These are phyloP conservation scores for Eucalyptus regnans DNA, from an alignment of 345 rosid genomes.

Conservation along the genomic window DNA sequence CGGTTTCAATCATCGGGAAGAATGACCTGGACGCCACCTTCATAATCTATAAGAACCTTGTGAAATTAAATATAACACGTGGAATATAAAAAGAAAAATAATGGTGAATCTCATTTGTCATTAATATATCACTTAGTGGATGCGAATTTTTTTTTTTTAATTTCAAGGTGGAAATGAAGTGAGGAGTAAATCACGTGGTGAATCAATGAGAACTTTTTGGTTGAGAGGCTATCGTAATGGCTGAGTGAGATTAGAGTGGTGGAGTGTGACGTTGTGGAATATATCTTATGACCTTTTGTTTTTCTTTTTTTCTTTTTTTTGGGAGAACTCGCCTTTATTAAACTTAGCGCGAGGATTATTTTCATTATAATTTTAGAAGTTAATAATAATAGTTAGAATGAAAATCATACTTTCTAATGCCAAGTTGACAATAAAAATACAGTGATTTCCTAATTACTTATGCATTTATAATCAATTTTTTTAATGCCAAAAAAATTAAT, in stretches of 20 bases:
- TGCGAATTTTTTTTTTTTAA: not conserved
- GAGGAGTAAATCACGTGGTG: too few relatives aligned
- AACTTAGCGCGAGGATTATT: fast-evolving
- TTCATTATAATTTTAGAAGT: not conserved
- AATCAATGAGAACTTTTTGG: not conserved
- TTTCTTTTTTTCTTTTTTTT: too few relatives aligned
- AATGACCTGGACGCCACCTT: not conserved
- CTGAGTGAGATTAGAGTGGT: not conserved
- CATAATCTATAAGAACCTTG: not conserved
- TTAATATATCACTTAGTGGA: not conserved
- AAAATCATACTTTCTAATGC: too few relatives aligned
- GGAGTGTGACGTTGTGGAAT: not conserved
- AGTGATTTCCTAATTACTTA: not conserved
- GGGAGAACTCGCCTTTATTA: too few relatives aligned
- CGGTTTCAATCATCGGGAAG: not conserved
- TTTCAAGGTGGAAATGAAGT: not conserved
- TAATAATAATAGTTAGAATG: not conserved
- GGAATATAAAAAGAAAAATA: not conserved
- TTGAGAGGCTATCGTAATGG: not conserved
- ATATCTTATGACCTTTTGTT: not conserved
- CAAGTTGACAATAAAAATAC: not conserved
- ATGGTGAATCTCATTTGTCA: not conserved
- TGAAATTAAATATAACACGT: not conserved
- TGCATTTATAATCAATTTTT: not conserved
- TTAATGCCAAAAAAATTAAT: not conserved